Base-by-base conservation (phyloP, 2,329 filamentous ascomycete genomes). In the Biscogniauxia sp. region DNA sequence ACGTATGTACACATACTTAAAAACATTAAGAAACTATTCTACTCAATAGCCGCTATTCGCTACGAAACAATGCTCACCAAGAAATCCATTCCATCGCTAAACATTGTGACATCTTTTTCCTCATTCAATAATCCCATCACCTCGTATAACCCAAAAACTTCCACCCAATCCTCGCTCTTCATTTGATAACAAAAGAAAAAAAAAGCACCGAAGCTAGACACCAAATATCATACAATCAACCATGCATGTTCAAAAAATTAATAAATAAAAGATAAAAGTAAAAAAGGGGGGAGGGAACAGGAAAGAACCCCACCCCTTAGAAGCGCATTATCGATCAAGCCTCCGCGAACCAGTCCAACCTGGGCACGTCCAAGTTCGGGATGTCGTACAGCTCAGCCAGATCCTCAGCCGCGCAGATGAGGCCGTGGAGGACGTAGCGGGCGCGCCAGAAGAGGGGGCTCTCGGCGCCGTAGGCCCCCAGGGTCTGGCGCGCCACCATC, bases 361-460 rank as follows among this genome's bases (percentile, higher is more conserved):
- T 20, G 17, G 63, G 66, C 15, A 66, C 54, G 1, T 20, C 45
- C 20, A 68, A 50, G 25, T 64, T 59, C 20, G 52, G 26, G 32
- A 67, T 57, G 8, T 54, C 55, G 49, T 67, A 67, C 51, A 53
- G 51, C 19, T 64, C 54, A 37, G 52, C 64, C 56, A 67, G 60
- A n/a, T 63, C 59, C 25, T 41, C 53, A 1, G 61, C 62, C 11
- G 63, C 53, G 8, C 20, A 25, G 13, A 67, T 54, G 20, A 68
- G 61, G 19, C 58, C 54, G 32, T 63, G 55, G 15, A 68, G 60
- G 49, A 60, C 59, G 41, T 58, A 57, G 28, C 66, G 62, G 45
- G 57, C 62, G 37, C 57, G 54, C 65, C 59, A 66, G 56, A 66
- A 61, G 23, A 64, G 15, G 28, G 55, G 50, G 6, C 5, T n/a